phyloP scores from a whole-genome alignment of 805 yeast species.

The Danielia reshetovae region DNA sequence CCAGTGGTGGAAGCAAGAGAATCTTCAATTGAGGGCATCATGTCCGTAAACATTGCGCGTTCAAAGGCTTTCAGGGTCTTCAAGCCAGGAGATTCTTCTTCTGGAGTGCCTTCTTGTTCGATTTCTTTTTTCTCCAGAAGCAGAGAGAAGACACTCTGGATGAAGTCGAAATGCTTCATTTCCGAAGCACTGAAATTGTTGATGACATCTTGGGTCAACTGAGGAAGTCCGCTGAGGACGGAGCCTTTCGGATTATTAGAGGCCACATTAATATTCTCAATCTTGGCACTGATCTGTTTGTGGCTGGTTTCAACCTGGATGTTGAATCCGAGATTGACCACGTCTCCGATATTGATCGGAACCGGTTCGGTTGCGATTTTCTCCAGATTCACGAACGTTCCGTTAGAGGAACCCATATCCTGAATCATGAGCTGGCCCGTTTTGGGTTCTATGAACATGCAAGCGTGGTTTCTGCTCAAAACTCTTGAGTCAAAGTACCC shows the following conservation, averaged over 20 bases:
- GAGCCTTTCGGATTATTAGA: slow-evolving; percentile 25
- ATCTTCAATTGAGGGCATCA: slow-evolving; percentile 48
- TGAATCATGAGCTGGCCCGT: slow-evolving; percentile 67
- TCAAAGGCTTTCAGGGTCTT: slow-evolving; percentile 37
- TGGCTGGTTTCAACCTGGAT: slow-evolving; percentile 68
- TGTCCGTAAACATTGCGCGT: slow-evolving; percentile 61
- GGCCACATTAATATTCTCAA: slow-evolving; percentile 67
- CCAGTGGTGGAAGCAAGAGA: slow-evolving; percentile 37
- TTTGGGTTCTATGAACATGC: slow-evolving; percentile 65
- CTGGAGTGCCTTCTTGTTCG: slow-evolving; percentile 1
- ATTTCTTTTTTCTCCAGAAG: slow-evolving; percentile 6
- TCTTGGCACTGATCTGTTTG: slow-evolving; percentile 78
- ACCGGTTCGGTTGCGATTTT: slow-evolving; percentile 61
- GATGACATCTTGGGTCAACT: slow-evolving; percentile 11
- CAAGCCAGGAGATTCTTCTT: slow-evolving; percentile 1
- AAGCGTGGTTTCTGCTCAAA: slow-evolving; percentile 90
- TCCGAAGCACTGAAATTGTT: slow-evolving; percentile 23
- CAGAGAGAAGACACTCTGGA: slow-evolving; percentile 27
- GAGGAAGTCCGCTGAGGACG: slow-evolving; percentile 10
- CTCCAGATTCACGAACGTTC: slow-evolving; percentile 82
- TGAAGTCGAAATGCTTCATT: slow-evolving; percentile 31
- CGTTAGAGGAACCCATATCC: slow-evolving; percentile 90
- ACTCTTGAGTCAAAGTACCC: slow-evolving; percentile 95
- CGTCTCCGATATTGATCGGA: slow-evolving; percentile 73
- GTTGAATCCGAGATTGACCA: slow-evolving; percentile 92